Evolutionary conservation across 176 grass and related monocot genomes (phyloP), one percentile per base, ranked within the genome.

Genomic region (Stipa capillata): DNA sequence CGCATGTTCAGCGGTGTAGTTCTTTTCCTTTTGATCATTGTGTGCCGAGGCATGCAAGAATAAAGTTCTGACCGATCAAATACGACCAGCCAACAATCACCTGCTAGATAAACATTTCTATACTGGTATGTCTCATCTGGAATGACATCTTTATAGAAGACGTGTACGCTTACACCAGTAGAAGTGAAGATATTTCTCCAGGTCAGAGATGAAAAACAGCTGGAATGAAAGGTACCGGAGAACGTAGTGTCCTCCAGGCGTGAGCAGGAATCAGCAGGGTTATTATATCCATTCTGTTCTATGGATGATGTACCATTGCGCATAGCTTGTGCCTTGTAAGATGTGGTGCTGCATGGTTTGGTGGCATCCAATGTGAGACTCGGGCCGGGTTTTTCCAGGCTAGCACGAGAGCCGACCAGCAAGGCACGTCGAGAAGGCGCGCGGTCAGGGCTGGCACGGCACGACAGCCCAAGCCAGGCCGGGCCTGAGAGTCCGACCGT

Each of bases 151-250:
- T 82, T 60, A 25, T 1, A 3, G 9, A 16, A 82, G 41, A 28
- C 31, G 55, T 77, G 79, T 69, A 71, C 34, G 50, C 27, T 60
- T 48, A 37, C 15, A 50, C 13, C 2, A 33, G 15, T 20, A 10
- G 21, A 11, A 28, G 13, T 1, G 25, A 49, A 23, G 2, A 53
- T 23, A 13, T 80, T 13, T 23, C 25, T 70, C 34, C 33, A 35
- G 7, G 34, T 54, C 49, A 45, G 4, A 21, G 13, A 39, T 15
- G 5, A 29, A 54, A 68, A 80, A 34, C 72, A 82, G 79, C 79
- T 77, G 52, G 53, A 60, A 25, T 2, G 79, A 87, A 76, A 87
- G 71, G 23, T 47, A 87, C 42, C 3, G 50, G 24, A 40, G 69
- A 68, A 51, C 21, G 15, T 33, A 1, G 21, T 60, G 52, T n/a